A percentile compares a stretch with the other conserved stretches of the same genome.
phyloP scores from a whole-genome alignment of 371 early-diverging fungal species.

The Cokeromyces recurvatus region DNA sequence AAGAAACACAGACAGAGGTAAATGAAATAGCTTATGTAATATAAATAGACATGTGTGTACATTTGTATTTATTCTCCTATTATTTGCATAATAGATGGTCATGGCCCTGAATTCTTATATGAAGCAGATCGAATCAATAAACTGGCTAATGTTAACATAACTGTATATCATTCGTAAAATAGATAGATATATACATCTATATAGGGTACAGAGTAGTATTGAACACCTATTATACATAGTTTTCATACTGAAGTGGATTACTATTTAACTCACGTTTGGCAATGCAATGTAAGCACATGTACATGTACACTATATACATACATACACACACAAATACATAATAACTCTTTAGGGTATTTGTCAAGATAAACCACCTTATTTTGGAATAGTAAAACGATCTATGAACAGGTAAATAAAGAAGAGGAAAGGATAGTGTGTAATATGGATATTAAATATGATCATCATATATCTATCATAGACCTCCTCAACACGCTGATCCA shows the following conservation, averaged over 20 bases:
- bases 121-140: conserved; percentile 52
- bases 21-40: no score
- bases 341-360: no score
- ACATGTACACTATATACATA: no score
- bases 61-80: not conserved
- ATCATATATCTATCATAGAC: no score
- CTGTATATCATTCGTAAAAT: conserved; percentile 55
- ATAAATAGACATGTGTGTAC: not conserved
- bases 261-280: conserved; percentile 63
- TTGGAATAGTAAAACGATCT: conserved; percentile 53
- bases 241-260: conserved; percentile 62
- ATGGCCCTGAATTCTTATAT: conserved; percentile 43
- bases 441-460: no score
- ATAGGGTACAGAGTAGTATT: no score
- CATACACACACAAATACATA: no score
- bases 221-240: conserved; percentile 7
- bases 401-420: conserved; percentile 62
- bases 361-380: conserved; percentile 52
- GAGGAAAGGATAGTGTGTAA: no score
- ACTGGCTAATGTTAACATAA: conserved; percentile 49
- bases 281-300: no score
- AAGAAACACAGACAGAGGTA: conserved; percentile 40
- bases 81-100: conserved; percentile 33
- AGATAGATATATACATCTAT: no score
- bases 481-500: conserved; percentile 61